phyloP scores from a whole-genome alignment of 768 basidiomycete genomes.

The Omphalotus guepiniiformis region DNA sequence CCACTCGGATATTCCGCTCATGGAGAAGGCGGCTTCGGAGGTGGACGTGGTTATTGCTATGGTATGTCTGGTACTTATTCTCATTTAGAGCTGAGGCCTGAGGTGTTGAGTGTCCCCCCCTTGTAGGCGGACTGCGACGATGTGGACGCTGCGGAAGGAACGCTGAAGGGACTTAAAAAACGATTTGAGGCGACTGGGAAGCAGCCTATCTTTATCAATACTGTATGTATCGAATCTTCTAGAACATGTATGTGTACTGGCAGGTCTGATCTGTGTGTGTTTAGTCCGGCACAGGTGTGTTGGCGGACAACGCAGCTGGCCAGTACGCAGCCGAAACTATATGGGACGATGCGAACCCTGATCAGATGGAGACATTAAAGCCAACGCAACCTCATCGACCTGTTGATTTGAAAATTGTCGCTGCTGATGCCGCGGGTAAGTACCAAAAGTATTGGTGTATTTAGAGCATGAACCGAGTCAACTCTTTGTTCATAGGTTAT shows the following conservation, averaged over 20 bases:
- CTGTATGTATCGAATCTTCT: conserved; percentile 25
- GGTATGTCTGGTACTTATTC: too few relatives aligned
- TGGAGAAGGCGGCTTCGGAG: conserved; percentile 2
- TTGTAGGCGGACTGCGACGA: conserved; percentile 36
- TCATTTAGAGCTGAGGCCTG: background rate
- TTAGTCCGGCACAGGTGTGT: conserved; percentile 15
- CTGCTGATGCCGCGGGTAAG: conserved; percentile 29
- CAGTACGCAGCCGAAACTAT: conserved; percentile 15
- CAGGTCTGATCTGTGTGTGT: conserved; percentile 25
- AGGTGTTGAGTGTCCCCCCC: background rate
- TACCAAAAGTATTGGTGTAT: background rate
- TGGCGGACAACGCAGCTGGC: conserved; percentile 24
- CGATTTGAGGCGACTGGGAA: conserved; percentile 25
- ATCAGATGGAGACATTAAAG: conserved; percentile 22
- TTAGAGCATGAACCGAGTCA: background rate
- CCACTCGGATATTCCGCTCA: conserved; percentile 4
- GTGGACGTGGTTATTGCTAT: conserved; percentile 7
- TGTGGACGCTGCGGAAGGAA: conserved; percentile 24
- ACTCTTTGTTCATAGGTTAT: conserved; percentile 1
- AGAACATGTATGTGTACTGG: background rate
- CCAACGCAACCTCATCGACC: conserved; percentile 25
- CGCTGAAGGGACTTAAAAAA: conserved; percentile 35
- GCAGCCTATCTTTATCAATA: conserved; percentile 35
- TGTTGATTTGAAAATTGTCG: conserved; percentile 25
- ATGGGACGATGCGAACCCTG: conserved; percentile 27